These are phyloP conservation scores for Nicotiana tabacum DNA, from an alignment of 257 asterid species.

Conservation along the genomic window DNA sequence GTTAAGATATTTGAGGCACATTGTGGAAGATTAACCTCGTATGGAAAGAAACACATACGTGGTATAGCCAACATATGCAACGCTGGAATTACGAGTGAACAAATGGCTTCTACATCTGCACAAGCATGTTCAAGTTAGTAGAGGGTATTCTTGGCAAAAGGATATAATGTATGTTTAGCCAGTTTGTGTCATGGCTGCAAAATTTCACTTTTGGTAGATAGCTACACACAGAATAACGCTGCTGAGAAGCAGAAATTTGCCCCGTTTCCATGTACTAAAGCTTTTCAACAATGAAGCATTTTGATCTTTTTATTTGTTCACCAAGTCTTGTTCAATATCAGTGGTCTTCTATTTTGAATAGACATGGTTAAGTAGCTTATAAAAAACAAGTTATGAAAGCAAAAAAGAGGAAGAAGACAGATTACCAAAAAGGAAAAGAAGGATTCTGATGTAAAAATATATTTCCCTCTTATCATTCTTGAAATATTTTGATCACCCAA, in stretches of 20 bases:
- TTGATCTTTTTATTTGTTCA: background rate
- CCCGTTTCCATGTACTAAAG: background rate
- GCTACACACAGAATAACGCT: background rate
- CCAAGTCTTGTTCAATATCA: background rate
- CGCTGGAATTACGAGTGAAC: slow-evolving; percentile 52
- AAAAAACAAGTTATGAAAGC: background rate
- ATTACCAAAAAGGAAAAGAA: background rate
- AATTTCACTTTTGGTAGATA: background rate
- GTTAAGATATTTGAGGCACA: slow-evolving; percentile 65
- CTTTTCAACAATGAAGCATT: background rate
- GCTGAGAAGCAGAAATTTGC: background rate
- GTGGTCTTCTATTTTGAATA: background rate
- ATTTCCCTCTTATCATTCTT: background rate
- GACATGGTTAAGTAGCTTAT: background rate
- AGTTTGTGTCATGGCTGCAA: background rate
- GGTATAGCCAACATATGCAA: slow-evolving; percentile 87
- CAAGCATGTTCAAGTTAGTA: slow-evolving; percentile 50
- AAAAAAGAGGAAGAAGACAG: background rate
- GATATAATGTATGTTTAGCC: background rate
- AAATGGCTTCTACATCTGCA: slow-evolving; percentile 69
- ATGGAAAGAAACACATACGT: slow-evolving; percentile 95
- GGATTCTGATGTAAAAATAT: background rate
- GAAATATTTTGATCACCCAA: background rate
- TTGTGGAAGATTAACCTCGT: slow-evolving; percentile 74
- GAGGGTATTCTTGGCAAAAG: background rate